Conservation (phyloP, 2,329 filamentous ascomycete species). For the Pezicula radicicola region DNA sequence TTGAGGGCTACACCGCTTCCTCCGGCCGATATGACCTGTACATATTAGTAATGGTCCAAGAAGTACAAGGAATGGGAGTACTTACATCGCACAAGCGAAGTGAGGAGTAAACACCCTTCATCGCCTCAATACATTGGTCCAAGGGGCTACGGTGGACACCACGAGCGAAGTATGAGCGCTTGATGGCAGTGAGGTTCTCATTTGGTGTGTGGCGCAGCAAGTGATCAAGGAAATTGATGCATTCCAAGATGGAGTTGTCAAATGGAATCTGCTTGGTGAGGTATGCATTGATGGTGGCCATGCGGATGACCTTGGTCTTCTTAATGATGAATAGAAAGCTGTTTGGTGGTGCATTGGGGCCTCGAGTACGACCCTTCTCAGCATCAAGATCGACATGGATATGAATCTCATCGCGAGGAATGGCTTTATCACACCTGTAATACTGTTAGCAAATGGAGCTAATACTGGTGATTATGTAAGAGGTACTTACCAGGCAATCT, state of each 20-base stretch:
- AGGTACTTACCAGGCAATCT: constrained; percentile 72
- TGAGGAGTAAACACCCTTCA: constrained; percentile 87
- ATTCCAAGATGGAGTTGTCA: constrained; percentile 68
- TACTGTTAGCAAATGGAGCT: constrained; percentile 3
- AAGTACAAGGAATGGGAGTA: neutral
- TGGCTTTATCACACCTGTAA: constrained; percentile 31
- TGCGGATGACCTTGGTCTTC: constrained; percentile 64
- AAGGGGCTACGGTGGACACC: constrained; percentile 40
- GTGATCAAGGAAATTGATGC: constrained; percentile 90
- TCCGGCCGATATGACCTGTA: constrained; percentile 17
- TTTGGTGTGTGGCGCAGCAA: constrained; percentile 78
- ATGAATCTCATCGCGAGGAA: constrained; percentile 42
- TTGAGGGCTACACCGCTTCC: constrained; percentile 72
- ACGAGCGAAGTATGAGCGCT: constrained; percentile 72
- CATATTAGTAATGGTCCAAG: neutral
- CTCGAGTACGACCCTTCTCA: constrained; percentile 41
- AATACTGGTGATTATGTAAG: neutral
- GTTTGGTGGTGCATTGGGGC: constrained; percentile 28
- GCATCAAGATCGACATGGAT: constrained; percentile 70
- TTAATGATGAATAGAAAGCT: constrained; percentile 60
- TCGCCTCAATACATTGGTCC: constrained; percentile 67
- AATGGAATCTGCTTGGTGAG: constrained; percentile 57
- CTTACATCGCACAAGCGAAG: constrained; percentile 68
- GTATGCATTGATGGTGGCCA: constrained; percentile 65
- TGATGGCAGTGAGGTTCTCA: constrained; percentile 64